Evolutionary conservation across 306 rosid species (phyloP), one percentile per base, ranked within the genome.

Genomic region (Dryas octopetala): DNA sequence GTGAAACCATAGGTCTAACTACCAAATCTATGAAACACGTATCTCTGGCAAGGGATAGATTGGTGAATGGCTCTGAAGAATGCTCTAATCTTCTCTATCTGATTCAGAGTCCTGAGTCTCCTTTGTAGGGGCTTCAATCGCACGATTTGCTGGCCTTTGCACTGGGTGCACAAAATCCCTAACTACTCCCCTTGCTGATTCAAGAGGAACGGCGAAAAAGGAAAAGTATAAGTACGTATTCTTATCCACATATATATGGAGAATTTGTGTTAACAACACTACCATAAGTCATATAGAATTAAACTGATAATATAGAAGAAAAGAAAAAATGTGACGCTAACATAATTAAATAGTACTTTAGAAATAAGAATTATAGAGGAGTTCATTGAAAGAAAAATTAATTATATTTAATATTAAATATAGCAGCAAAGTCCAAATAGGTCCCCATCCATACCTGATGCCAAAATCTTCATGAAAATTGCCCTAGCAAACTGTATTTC

Each of bases 401-500:
- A 32, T 32, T 32, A 32, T 32, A 32, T 32, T 32, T 32, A 32
- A 32, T 32, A 32, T 32, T 32, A 32, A 32, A 32, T 32, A 32
- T 32, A 32, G 38, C 38, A 32, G 38, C 2, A 32, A 32, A 23
- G 13, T 58, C n/a, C 17, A 72, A 71, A 50, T 46, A 68, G 12
- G 61, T 17, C 52, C 5, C 46, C 46, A 70, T 41, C 43, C 78
- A 32, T 85, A 88, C 92, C 89, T 73, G 69, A 79, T 45, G 23
- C 62, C 60, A 83, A 6, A 58, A 63, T 9, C 72, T 88, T 85
- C 60, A 61, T 12, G 40, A 52, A 7, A 67, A 82, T 10, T 46
- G 79, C 47, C 81, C 74, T 83, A 63, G 83, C 88, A 77, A 81
- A 69, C 65, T 74, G 77, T 12, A 88, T 7, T 64, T 88, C 86